Evolutionary conservation across 352 stramenopile genomes (phyloP), one percentile per base, ranked within the genome.

Genomic region (Pythium pyrilobum): DNA sequence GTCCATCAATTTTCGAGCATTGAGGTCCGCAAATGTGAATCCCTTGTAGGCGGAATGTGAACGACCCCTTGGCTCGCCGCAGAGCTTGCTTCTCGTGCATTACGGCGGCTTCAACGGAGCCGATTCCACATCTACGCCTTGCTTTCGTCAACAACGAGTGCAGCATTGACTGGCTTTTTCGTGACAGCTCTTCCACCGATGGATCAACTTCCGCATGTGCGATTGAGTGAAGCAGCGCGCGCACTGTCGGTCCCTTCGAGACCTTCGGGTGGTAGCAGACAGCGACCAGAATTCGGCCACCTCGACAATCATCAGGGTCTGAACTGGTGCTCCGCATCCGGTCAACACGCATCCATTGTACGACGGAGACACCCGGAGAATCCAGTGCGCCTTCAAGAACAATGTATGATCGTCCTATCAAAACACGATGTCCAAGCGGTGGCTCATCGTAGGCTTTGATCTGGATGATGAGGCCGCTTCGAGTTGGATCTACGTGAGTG

Each of bases 21-120:
- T 67, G 53, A 16, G 53, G 20, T 11, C 59, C 61, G 28, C 63
- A 75, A 0, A 75, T 31, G 33, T 75, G 67, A 9, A 75, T 54
- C 2, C 63, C 60, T 25, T 55, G 57, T 4, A 75, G 34, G 18
- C 37, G 24, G 18, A 75, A 36, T 10, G 42, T 53, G 11, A 69
- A 43, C 23, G 16, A 20, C n/a, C 46, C 47, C 27, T 55, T 60
- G 0, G 13, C 23, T 11, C 49, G 36, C 24, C 49, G 37, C 10
- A 43, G 31, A 0, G 42, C 36, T 6, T 49, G 25, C 16, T 36
- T 11, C 6, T 27, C 21, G 7, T 45, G 13, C 13, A 32, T 4
- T 16, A 8, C 16, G 1, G 47, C 34, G 7, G 47, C 33, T 37
- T 45, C 33, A 18, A 54, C 18, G 23, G 25, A 28, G 10, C 15